Evolutionary conservation across 2,329 filamentous ascomycete species (phyloP), one percentile per base, ranked within the genome.

Genomic region (Fragosphaeria purpurea): DNA sequence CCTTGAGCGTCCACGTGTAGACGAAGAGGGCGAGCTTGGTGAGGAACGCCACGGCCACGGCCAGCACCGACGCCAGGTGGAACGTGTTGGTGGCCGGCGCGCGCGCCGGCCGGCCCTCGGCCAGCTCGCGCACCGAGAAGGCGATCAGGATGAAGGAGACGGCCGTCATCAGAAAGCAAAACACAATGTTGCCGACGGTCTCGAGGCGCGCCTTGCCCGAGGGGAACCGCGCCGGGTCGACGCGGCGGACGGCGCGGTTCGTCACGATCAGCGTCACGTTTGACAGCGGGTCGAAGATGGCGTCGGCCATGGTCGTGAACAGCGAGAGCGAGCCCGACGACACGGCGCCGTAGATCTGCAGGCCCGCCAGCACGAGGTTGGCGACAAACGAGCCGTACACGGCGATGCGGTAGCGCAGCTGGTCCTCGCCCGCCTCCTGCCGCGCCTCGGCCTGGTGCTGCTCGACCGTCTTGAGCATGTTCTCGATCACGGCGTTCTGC

Each of bases 221-320:
- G 0, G 91, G 91, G 63, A 95, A 98, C 44, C 86, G 85, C 47
- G 83, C 80, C 2, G 86, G 79, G 60, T 98, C 89, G 40, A 97
- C 91, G 48, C 80, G 82, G 60, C 85, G 86, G 57, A 96, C 88
- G 46, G 93, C 91, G 46, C 91, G 87, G 66, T 90, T 85, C 54
- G 85, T 88, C 39, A 95, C 67, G 52, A 97, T 88, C 11, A 97
- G 76, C 1, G 87, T 91, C 48, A 96, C 65, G 62, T 95, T 96
- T 61, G 86, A 91, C 61, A 94, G 64, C 7, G 89, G 93, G 63
- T 97, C 93, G 69, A 97, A 97, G 57, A 97, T 76, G 47, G 90
- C 83, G 67, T 98, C 93, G 12, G 90, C 91, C 86, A 95, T 95
- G 56, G 91, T 98, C 12, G 93, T 96, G 71, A 97, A 96, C 44